phyloP scores from a whole-genome alignment of 805 yeast species.

The Kazachstania taianensis region DNA sequence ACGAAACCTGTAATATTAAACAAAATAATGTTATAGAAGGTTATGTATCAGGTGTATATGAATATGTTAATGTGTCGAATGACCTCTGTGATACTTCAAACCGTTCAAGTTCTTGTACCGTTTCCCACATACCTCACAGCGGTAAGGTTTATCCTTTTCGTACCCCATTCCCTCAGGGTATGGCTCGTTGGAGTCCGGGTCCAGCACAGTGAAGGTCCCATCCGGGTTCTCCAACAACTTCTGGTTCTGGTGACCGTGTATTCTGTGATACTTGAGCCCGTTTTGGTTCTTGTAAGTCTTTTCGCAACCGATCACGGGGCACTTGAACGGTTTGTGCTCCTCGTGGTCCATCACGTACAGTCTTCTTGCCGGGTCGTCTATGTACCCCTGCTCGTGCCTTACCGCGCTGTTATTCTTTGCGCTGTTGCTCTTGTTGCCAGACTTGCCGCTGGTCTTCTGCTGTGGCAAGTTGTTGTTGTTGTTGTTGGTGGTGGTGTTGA shows the following conservation, averaged over 20 bases:
- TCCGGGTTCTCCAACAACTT: conserved; percentile 82
- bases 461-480: not conserved
- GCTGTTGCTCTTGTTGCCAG: not conserved
- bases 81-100: conserved; percentile 93
- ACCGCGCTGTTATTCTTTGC: not conserved
- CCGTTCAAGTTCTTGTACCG: conserved; percentile 94
- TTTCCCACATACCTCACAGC: conserved; percentile 98
- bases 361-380: conserved; percentile 95
- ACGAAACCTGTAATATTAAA: no score
- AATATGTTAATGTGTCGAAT: conserved; percentile 87
- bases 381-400: conserved; percentile 43
- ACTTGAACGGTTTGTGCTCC: conserved; percentile 89
- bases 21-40: no score
- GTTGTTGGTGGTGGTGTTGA: not conserved
- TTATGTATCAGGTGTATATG: no score
- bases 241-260: conserved; percentile 96
- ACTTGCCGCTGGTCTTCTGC: not conserved
- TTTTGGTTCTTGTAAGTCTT: conserved; percentile 96
- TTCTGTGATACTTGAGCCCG: conserved; percentile 88
- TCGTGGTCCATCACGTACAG: conserved; percentile 85
- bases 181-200: conserved; percentile 82
- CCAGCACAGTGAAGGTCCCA: conserved; percentile 85
- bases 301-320: conserved; percentile 97
- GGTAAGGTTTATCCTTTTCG: conserved; percentile 96
- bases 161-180: conserved; percentile 88